Evolutionary conservation across 1,284 basidiomycete species (phyloP).

Genomic region (Agroathelia rolfsii): DNA sequence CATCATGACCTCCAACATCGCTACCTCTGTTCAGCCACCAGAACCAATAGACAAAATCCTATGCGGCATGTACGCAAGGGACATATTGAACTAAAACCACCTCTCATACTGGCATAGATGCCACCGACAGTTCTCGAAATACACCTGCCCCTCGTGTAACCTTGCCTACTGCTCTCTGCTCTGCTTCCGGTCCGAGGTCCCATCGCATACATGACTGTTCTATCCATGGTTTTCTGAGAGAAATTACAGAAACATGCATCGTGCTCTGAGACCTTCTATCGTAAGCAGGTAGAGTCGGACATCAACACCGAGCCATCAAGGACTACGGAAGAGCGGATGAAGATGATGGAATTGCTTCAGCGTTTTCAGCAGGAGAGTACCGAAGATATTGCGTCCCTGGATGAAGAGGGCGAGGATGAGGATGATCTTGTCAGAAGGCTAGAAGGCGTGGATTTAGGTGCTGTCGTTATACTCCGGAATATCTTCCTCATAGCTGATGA

Average conservation of each 20-base stretch:
- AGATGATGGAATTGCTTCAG: conserved; percentile 61
- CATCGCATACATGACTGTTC: background rate
- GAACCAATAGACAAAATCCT: conserved; percentile 16
- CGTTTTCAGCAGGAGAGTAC: conserved; percentile 55
- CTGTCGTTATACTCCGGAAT: conserved; percentile 10
- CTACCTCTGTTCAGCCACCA: no score
- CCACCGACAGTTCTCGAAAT: conserved; percentile 62
- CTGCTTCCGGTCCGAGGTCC: conserved; percentile 67
- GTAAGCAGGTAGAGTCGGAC: conserved; percentile 54
- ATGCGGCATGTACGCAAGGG: conserved; percentile 32
- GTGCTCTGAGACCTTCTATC: conserved; percentile 73
- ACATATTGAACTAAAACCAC: no score
- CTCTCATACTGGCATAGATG: no score
- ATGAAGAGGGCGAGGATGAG: conserved; percentile 29
- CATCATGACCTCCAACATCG: no score
- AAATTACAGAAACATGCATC: conserved; percentile 44
- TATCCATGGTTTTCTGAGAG: conserved; percentile 1
- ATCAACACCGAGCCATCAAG: conserved; percentile 46
- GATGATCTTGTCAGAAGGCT: conserved; percentile 45
- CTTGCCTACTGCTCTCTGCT: conserved; percentile 67
- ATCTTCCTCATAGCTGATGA: conserved; percentile 4
- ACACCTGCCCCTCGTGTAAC: conserved; percentile 75
- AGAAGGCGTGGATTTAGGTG: conserved; percentile 52
- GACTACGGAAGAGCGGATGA: conserved; percentile 39
- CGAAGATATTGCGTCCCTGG: conserved; percentile 24